Evolutionary conservation across 352 stramenopile genomes (phyloP), one percentile per base, ranked within the genome.

Genomic region (Globisporangium alternatum): DNA sequence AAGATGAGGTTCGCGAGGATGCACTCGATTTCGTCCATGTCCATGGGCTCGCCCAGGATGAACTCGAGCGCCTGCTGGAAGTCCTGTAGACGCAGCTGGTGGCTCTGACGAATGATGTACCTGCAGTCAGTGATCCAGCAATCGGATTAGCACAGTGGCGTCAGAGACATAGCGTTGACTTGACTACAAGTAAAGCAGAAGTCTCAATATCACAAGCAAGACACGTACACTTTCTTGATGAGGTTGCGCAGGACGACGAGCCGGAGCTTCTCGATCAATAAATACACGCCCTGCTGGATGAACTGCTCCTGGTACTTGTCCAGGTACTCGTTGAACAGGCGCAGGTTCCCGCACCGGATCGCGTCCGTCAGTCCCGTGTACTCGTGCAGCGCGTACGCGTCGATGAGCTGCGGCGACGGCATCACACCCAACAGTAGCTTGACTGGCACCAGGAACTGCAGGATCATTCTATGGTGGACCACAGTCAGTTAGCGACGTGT

Each of bases 1-100:
- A 97, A 98, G 70, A 99, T 99, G 43, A 99, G 80, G 76, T 99
- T 99, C 31, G 95, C 92, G 39, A 99, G 73, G 57, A 98, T 91
- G 62, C 96, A 99, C 79, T 99, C 96, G 51, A 99, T 90, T 78
- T 98, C 94, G 69, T 98, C 93, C 74, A 98, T 91, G 68, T 98
- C 92, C 58, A 96, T 98, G 0, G 78, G 67, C 31, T 90, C 75
- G 44, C 91, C 91, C 0, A 88, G 91, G 49, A 97, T 72, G 70
- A 88, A 87, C 37, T 90, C 83, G 35, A 98, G 80, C 37, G 85
- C 88, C 31, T 85, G 75, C 67, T 96, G 83, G 65, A 98, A 95
- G 65, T 98, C 78, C 15, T 90, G 71, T 59, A 99, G 75, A 37
- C 89, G 86, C 49, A 99, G 81, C 66, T 98, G 94, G 61, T 97